Base-by-base conservation (phyloP, 495 filamentous ascomycete genomes). In the Hypoxylon rickii region DNA sequence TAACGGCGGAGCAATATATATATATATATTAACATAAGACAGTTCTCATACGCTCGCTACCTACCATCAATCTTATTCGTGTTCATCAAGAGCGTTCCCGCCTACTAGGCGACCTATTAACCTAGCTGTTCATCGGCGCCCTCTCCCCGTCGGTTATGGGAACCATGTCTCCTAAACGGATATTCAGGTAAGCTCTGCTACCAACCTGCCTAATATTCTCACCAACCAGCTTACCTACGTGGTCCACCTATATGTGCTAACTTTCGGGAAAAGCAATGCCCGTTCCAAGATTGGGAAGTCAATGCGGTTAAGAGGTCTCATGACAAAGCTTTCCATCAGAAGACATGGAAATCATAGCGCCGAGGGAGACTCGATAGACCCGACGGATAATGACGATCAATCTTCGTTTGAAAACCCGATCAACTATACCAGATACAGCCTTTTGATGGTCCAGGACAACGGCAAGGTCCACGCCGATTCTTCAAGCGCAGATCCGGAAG, bases 191-290 rank as follows among this genome's bases (percentile, higher is more conserved):
- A 57, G 52, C 21, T 38, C 24, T 19, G 44, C 59, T 63, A 40
- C n/a, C n/a, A n/a, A n/a, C n/a, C n/a, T n/a, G n/a, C n/a, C n/a
- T n/a, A n/a, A n/a, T n/a, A n/a, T n/a, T n/a, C n/a, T n/a, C n/a
- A n/a, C n/a, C n/a, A n/a, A n/a, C n/a, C n/a, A n/a, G n/a, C n/a
- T n/a, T n/a, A 29, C 24, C 54, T 38, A 22, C 6, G 1, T 26
- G n/a, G n/a, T n/a, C n/a, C n/a, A n/a, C n/a, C n/a, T n/a, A n/a
- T n/a, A n/a, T n/a, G n/a, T n/a, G n/a, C n/a, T n/a, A n/a, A n/a
- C n/a, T n/a, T n/a, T n/a, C n/a, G n/a, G n/a, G n/a, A 39, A 53
- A 44, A 63, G 59, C 16, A 51, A 58, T 24, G 49, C 59, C 37
- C 49, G 54, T 17, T 53, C 49, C 17, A 58, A 48, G 18, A 15